These are phyloP conservation scores for Polygonum maritimum DNA, from an alignment of 148 eudicot species.

Conservation along the genomic window DNA sequence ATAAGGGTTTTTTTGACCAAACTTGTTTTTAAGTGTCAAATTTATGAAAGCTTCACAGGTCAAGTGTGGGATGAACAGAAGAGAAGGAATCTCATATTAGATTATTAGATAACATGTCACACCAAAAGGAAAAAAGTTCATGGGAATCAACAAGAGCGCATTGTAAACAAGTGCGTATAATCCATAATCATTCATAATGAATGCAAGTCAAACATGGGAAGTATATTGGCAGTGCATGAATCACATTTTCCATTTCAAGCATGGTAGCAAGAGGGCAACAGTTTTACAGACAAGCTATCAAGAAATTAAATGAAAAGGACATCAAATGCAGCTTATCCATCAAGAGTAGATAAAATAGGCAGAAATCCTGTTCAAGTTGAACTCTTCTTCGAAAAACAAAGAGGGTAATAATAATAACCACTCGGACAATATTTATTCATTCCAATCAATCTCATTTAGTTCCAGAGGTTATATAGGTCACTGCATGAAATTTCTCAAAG, in stretches of 20 bases:
- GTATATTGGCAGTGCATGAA: not conserved
- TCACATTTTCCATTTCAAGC: not conserved
- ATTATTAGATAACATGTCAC: slow-evolving; percentile 5
- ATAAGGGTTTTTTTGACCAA: not conserved
- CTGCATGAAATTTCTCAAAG: not conserved
- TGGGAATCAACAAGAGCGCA: not conserved
- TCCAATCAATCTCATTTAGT: not conserved
- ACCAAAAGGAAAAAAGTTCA: slow-evolving; percentile 2
- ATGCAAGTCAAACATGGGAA: not conserved
- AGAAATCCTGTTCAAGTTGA: not conserved
- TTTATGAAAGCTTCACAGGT: not conserved
- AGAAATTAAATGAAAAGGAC: not conserved
- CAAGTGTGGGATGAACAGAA: not conserved
- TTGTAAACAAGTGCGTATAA: not conserved
- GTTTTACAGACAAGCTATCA: not conserved
- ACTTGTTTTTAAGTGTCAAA: not conserved
- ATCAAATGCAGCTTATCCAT: not conserved
- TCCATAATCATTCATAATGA: not conserved
- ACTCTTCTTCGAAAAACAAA: not conserved
- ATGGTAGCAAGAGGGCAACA: not conserved
- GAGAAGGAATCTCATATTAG: not conserved
- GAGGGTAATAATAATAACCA: not conserved
- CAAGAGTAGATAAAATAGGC: not conserved
- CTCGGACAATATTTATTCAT: not conserved
- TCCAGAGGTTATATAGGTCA: not conserved